phyloP scores from a whole-genome alignment of 2,329 filamentous ascomycete species.

The Plenodomus biglobosus region DNA sequence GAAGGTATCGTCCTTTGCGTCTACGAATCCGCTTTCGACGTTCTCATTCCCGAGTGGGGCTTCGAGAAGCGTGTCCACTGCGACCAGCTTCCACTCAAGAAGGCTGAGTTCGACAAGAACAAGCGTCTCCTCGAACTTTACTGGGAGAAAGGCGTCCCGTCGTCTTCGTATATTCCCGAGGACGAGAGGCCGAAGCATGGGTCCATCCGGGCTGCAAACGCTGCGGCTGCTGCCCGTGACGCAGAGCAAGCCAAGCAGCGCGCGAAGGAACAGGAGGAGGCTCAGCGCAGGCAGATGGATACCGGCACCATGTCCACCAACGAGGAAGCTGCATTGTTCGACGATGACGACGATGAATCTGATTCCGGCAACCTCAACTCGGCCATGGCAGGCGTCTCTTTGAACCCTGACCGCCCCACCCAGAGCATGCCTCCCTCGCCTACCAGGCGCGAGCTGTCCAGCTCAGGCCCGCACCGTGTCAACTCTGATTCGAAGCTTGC shows the following conservation, averaged over 20 bases:
- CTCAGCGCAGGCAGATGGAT: conserved; percentile 88
- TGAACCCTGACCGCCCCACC: conserved; percentile 80
- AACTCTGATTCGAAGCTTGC: conserved; percentile 93
- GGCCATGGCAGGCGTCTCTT: conserved; percentile 84
- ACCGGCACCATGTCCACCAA: conserved; percentile 92
- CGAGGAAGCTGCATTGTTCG: conserved; percentile 92
- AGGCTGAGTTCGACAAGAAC: conserved; percentile 98
- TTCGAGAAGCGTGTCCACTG: conserved; percentile 99
- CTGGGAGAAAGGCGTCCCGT: conserved; percentile 99
- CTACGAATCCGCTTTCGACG: conserved; percentile 97
- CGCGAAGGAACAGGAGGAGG: conserved; percentile 86
- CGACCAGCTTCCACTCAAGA: conserved; percentile 95
- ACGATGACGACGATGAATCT: conserved; percentile 80
- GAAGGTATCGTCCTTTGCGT: conserved; percentile 96
- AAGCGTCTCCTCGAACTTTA: conserved; percentile 92
- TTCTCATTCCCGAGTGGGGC: conserved; percentile 95
- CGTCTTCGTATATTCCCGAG: conserved; percentile 92
- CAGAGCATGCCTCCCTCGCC: conserved; percentile 95
- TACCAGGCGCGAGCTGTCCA: conserved; percentile 69
- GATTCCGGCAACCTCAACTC: conserved; percentile 82
- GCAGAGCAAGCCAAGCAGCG: conserved; percentile 79
- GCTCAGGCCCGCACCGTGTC: conserved; percentile 72
- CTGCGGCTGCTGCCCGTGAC: conserved; percentile 73
- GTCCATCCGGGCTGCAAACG: conserved; percentile 71
- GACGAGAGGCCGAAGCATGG: conserved; percentile 90